Evolutionary conservation across 75 land plant species (phyloP), one percentile per base, ranked within the genome.

Genomic region (Isoetes taiwanensis): DNA sequence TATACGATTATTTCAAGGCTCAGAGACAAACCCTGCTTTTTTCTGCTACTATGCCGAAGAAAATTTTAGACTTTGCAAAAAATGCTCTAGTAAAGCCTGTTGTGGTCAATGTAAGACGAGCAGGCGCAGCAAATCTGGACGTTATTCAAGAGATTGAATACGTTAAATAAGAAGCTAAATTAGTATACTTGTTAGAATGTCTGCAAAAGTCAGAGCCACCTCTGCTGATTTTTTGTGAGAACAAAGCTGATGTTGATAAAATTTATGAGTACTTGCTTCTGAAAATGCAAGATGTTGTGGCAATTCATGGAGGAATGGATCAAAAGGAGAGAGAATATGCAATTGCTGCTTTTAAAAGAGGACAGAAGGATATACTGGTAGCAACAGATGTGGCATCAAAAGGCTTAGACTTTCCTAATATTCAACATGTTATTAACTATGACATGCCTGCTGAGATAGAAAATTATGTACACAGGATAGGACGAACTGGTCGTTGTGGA

Each of bases 371-470:
- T 23, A 23, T 46, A 23, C 50, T 46, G 50, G 50, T 46, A 6
- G 50, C 50, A 5, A 46, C 50, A 23, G 50, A 46, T n/a, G 16
- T 46, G 12, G 50, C 50, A 6, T 46, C 50, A 19, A 46, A 46
- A 19, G 50, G 50, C 6, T 23, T 46, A 6, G 50, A 46, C 50
- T 46, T 46, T 16, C 50, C 50, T 6, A 23, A 46, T 23, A 46
- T 46, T 23, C 50, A 46, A 23, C 50, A 46, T 23, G 50, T 46
- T 6, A 46, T 46, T 23, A 46, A 46, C 50, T 46, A 46, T n/a
- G 50, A 46, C 16, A 46, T 46, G 50, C 50, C 50, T 6, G 50
- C 50, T 16, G 50, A 46, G 50, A 46, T 46, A 6, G 50, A 46
- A 23, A 46, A 46, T 23, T 46, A 46, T 23, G 50, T 46, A 23